phyloP scores from a whole-genome alignment of 768 basidiomycete genomes.

The Lentinula guzmanii region DNA sequence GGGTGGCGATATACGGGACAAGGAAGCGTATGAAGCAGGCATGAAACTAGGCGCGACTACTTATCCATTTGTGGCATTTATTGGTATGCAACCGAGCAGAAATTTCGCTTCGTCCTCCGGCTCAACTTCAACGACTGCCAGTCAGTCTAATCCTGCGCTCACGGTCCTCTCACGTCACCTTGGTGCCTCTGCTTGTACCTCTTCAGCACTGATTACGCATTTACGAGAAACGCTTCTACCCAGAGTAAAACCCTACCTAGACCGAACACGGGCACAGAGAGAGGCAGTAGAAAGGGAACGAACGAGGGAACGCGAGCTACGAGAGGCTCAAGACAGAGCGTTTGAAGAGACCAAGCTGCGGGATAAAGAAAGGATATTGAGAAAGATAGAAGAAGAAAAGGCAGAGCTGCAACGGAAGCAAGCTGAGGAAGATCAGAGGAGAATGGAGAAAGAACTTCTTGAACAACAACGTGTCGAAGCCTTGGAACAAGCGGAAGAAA shows the following conservation, averaged over 20 bases:
- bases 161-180: constrained; percentile 86
- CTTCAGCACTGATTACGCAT: constrained; percentile 60
- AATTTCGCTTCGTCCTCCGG: constrained; percentile 30
- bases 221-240: constrained; percentile 72
- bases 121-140: constrained; percentile 18
- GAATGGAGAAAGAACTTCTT: constrained; percentile 22
- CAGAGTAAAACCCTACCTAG: constrained; percentile 72
- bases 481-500: constrained; percentile 20
- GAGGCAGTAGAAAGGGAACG: constrained; percentile 43
- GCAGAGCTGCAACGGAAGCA: constrained; percentile 28
- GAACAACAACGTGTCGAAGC: constrained; percentile 23
- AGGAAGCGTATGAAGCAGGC: constrained; percentile 71
- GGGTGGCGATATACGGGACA: constrained; percentile 86
- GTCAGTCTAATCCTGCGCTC: constrained; percentile 41
- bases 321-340: constrained; percentile 80
- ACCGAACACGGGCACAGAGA: constrained; percentile 46
- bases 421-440: constrained; percentile 27
- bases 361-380: constrained; percentile 66
- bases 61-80: constrained; percentile 89
- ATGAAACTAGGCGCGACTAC: constrained; percentile 84
- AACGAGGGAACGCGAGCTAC: constrained; percentile 51
- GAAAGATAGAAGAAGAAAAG: constrained; percentile 37
- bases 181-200: constrained; percentile 52
- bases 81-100: constrained; percentile 77
- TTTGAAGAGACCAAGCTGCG: constrained; percentile 57